Evolutionary conservation across 352 stramenopile species (phyloP), one percentile per base, ranked within the genome.

Genomic region (Phytophthora agathidicida): DNA sequence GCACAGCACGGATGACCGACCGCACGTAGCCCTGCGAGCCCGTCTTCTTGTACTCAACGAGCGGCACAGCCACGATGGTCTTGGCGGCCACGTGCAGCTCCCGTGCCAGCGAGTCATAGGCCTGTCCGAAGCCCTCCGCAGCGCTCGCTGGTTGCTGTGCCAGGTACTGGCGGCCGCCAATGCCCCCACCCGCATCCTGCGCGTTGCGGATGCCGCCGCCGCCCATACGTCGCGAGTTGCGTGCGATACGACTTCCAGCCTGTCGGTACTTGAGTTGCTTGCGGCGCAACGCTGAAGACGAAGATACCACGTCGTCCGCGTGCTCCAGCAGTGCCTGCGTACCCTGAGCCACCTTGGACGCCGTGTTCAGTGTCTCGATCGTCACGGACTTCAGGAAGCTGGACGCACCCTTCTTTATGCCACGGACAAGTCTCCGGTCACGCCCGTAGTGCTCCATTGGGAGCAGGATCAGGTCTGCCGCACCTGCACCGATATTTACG

Each of bases 31-130:
- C 87, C 39, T 93, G 82, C 7, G 87, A 94, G n/a, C 87, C 87
- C 23, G 87, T 95, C 58, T 92, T 92, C 71, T 93, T 91, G 76
- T 96, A 96, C 72, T 96, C 87, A 26, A 96, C 82, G n/a, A 96
- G 71, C 14, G 87, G 87, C 20, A 96, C 84, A 0, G 87, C 87
- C 39, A 96, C 87, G 43, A 96, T 96, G 13, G 86, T 96, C 71
- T 96, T 94, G 9, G 86, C 86, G 6, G 85, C 87, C 8, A 91
- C 70, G 45, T 96, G 87, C 49, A 96, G 53, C 59, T 95, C 87
- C 7, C 87, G 75, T 14, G 87, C 87, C 19, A 96, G 48, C 24
- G 84, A 93, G 39, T 94, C 86, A 64, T 96, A 96, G 7, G 86
- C 86, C 58, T 96, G 87, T 31, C 83, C 88, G 7, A 94, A 73